These are phyloP conservation scores for Trapa incisa DNA, from an alignment of 345 rosid species.

Conservation along the genomic window DNA sequence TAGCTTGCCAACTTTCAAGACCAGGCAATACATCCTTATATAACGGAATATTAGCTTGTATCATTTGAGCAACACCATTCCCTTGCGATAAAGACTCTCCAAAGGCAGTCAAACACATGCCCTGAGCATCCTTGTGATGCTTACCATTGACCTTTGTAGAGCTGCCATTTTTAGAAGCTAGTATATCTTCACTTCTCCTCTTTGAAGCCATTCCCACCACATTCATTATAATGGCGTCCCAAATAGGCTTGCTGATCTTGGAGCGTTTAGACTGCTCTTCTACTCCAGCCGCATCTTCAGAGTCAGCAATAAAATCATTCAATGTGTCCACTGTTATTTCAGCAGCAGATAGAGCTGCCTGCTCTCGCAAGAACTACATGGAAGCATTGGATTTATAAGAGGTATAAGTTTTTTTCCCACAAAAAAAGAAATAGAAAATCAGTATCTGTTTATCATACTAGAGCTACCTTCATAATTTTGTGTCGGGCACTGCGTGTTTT, in stretches of 20 bases:
- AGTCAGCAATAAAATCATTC: slow-evolving; percentile 61
- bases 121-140: slow-evolving; percentile 51
- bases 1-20: slow-evolving; percentile 74
- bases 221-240: slow-evolving; percentile 57
- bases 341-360: slow-evolving; percentile 67
- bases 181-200: slow-evolving; percentile 19
- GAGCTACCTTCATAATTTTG: slow-evolving; percentile 74
- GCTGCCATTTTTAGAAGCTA: slow-evolving; percentile 29
- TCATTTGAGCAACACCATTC: slow-evolving; percentile 52
- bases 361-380: slow-evolving; percentile 80
- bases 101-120: slow-evolving; percentile 26
- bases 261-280: slow-evolving; percentile 42
- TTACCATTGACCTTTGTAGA: slow-evolving; percentile 76
- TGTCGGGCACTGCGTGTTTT: slow-evolving; percentile 92
- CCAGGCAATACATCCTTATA: slow-evolving; percentile 78
- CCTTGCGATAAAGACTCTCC: slow-evolving; percentile 37
- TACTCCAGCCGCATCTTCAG: slow-evolving; percentile 47
- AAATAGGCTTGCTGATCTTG: slow-evolving; percentile 34
- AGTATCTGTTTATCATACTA: neutral
- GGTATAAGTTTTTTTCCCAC: too few species aligned
- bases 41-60: slow-evolving; percentile 52
- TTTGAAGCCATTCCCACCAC: slow-evolving; percentile 35
- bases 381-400: slow-evolving; percentile 9
- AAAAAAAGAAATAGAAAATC: neutral
- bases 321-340: slow-evolving; percentile 69